A percentile compares a stretch with the other conserved stretches of the same genome.
These are phyloP conservation scores for Carex littledalei DNA, from an alignment of 176 grass and related monocot species.

Conservation along the genomic window DNA sequence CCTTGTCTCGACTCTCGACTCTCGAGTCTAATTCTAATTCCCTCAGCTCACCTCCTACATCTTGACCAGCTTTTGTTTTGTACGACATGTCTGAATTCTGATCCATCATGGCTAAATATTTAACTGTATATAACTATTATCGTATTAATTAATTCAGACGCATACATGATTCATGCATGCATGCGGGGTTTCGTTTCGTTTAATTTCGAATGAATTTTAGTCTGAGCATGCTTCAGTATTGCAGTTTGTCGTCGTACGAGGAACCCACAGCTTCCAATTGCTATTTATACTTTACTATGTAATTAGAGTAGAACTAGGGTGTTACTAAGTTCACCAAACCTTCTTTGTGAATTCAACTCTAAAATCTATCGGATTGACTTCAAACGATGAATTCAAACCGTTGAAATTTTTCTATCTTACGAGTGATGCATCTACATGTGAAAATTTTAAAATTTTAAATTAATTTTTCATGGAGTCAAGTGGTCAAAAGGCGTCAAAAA, in stretches of 20 bases:
- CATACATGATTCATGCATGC: neutral
- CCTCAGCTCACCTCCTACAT: neutral
- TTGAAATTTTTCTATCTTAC: too few relatives aligned
- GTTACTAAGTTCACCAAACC: too few relatives aligned
- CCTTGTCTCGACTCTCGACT: neutral
- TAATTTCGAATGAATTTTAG: neutral
- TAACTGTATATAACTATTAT: neutral
- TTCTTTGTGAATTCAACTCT: too few relatives aligned
- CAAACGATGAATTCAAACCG: too few relatives aligned
- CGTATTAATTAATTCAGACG: neutral
- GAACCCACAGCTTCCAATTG: neutral
- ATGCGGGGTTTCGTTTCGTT: neutral
- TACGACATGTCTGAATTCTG: neutral
- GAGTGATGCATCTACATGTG: too few relatives aligned
- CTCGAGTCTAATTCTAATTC: neutral
- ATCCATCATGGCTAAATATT: neutral
- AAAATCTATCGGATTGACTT: too few relatives aligned
- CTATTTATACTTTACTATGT: neutral
- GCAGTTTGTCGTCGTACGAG: conserved; percentile 2
- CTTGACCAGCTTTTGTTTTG: neutral
- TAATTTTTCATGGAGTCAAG: too few relatives aligned
- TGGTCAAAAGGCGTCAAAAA: too few relatives aligned
- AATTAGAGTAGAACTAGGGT: too few relatives aligned
- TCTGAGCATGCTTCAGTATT: neutral
- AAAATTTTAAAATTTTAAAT: too few relatives aligned